phyloP scores from a whole-genome alignment of 768 basidiomycete species.

The Boletus rex-veris region DNA sequence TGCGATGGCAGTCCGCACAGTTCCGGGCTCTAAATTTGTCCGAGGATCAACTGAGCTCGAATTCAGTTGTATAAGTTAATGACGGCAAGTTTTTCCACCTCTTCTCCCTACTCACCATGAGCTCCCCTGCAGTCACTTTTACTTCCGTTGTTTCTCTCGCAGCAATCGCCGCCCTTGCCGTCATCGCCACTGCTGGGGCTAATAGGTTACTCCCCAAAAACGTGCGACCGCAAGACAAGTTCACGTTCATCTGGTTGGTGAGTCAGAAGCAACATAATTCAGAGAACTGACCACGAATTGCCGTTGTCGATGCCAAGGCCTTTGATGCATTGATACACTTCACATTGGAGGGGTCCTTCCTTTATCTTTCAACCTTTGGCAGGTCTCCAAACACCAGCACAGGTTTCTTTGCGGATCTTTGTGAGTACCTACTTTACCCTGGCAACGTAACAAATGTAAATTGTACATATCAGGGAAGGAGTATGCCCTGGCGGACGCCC shows the following conservation, averaged over 20 bases:
- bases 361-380: conserved; percentile 74
- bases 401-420: conserved; percentile 70
- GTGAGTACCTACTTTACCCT: conserved; percentile 40
- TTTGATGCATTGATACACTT: conserved; percentile 83
- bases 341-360: conserved; percentile 74
- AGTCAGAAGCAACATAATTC: conserved; percentile 18
- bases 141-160: conserved; percentile 65
- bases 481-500: conserved; percentile 74
- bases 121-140: conserved; percentile 37
- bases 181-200: conserved; percentile 51
- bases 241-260: conserved; percentile 79
- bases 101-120: conserved; percentile 14
- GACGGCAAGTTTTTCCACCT: not conserved
- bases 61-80: no score
- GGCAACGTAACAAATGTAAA: not conserved
- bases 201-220: conserved; percentile 60
- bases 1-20: no score
- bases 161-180: conserved; percentile 50
- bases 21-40: no score
- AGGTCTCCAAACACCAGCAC: conserved; percentile 64
- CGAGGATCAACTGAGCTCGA: no score
- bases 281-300: not conserved
- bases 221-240: conserved; percentile 59
- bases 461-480: conserved; percentile 59
- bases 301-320: conserved; percentile 40